These are phyloP conservation scores for Cutaneotrichosporon dermatis DNA, from an alignment of 1,284 basidiomycete genomes.

Conservation along the genomic window DNA sequence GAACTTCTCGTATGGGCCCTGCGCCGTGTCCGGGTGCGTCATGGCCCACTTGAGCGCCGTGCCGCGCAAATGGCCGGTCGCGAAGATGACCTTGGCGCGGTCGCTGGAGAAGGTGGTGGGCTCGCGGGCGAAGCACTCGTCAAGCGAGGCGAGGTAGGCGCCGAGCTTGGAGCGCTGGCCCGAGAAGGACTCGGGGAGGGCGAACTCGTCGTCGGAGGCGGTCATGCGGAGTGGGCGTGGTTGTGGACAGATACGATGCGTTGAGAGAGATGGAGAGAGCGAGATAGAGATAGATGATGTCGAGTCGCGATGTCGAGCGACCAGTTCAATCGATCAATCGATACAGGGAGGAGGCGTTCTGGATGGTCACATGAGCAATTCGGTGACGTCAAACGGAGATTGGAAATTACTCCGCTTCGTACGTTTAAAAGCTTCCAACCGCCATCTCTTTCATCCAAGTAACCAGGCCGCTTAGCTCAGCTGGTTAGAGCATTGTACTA, in stretches of 20 bases:
- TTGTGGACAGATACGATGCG: background rate
- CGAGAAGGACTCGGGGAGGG: constrained; percentile 11
- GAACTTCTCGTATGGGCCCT: constrained; percentile 8
- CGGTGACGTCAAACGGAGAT: background rate
- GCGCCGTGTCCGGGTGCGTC: constrained; percentile 11
- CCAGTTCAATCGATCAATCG: too few species aligned
- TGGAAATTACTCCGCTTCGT: too few species aligned
- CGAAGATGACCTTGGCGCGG: constrained; percentile 24
- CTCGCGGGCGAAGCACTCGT: constrained; percentile 24
- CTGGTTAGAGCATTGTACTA: constrained; percentile 4
- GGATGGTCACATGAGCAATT: background rate
- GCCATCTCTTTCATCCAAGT: too few species aligned
- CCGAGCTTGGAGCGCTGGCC: constrained; percentile 13
- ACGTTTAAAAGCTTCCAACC: too few species aligned
- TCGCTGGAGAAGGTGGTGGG: constrained; percentile 31
- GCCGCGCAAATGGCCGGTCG: constrained; percentile 15
- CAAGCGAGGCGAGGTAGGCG: constrained; percentile 15
- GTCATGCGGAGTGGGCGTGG: constrained; percentile 5
- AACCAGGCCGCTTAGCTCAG: constrained; percentile 1
- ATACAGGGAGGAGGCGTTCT: background rate
- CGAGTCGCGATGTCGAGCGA: too few species aligned
- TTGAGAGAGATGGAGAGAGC: background rate
- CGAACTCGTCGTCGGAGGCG: constrained; percentile 14
- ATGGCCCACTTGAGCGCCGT: constrained; percentile 19
- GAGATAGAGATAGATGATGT: background rate